Percentiles rank a stretch among this genome's conserved stretches.
These are phyloP conservation scores for Daedalea quercina DNA, from an alignment of 768 basidiomycete genomes.

Conservation along the genomic window DNA sequence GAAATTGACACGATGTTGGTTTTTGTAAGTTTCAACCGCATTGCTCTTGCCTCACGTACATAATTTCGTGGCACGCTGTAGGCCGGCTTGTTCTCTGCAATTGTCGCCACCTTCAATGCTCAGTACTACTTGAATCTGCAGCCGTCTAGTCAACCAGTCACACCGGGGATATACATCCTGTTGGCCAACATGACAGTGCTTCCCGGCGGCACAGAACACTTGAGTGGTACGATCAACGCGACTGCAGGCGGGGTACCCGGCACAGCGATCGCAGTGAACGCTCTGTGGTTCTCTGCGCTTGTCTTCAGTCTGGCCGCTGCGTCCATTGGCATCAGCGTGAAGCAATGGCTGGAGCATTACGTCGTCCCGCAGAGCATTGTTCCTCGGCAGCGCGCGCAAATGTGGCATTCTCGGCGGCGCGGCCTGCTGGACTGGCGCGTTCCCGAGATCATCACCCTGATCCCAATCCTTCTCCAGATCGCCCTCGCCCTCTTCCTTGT, in stretches of 20 bases:
- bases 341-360: conserved; percentile 22
- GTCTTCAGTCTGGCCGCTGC: conserved; percentile 19
- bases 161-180: neutral
- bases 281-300: conserved; percentile 20
- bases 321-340: conserved; percentile 18
- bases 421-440: conserved; percentile 16
- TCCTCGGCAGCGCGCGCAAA: conserved; percentile 14
- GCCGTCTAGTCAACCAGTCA: conserved; percentile 14
- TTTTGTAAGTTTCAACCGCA: conserved; percentile 10
- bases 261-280: conserved; percentile 11
- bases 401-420: conserved; percentile 20
- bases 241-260: neutral
- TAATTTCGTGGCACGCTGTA: neutral
- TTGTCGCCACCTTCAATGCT: conserved; percentile 19
- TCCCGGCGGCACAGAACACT: neutral
- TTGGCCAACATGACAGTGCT: neutral
- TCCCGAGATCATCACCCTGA: conserved; percentile 5
- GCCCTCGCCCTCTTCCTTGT: conserved; percentile 14
- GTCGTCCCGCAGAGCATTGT: conserved; percentile 12
- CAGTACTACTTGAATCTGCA: conserved; percentile 11
- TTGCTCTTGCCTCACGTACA: neutral
- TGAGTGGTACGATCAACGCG: neutral
- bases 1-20: conserved; percentile 19
- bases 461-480: conserved; percentile 14
- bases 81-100: conserved; percentile 22